A percentile compares a stretch with the other conserved stretches of the same genome.
Evolutionary conservation across 305 asterid genomes (phyloP).

Genomic region (Fraxinus platypoda): DNA sequence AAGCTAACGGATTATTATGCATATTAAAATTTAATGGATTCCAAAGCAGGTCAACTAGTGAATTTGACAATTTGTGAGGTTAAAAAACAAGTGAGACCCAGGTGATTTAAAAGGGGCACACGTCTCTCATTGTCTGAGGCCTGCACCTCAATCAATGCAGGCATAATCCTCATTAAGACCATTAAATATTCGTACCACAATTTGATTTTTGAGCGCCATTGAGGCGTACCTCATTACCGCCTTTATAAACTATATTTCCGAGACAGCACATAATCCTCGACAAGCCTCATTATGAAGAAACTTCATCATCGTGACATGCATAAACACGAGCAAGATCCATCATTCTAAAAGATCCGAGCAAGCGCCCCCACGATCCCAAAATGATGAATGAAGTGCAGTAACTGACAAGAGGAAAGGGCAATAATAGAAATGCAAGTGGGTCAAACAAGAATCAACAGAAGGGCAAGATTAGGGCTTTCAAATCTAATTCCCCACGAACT

Average conservation of each 20-base stretch:
- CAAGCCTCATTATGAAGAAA: not conserved
- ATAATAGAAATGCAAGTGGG: not conserved
- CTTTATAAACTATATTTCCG: not conserved
- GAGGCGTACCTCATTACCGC: not conserved
- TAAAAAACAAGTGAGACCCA: not conserved
- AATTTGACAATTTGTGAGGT: not conserved
- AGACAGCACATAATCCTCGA: not conserved
- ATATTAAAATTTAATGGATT: not conserved
- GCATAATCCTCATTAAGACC: not conserved
- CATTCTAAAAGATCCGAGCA: not conserved
- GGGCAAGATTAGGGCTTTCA: not conserved
- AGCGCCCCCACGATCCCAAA: not conserved
- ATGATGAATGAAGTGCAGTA: not conserved
- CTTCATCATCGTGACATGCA: not conserved
- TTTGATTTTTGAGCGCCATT: not conserved
- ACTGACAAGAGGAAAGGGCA: not conserved
- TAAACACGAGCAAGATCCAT: not conserved
- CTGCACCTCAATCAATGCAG: not conserved
- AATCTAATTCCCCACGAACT: not conserved
- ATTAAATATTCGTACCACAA: not conserved
- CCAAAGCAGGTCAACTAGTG: not conserved
- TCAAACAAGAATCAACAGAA: not conserved
- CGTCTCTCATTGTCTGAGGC: not conserved
- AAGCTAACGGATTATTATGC: not conserved
- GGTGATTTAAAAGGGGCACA: not conserved